These are phyloP conservation scores for Pestalotiopsis sp. DNA, from an alignment of 2,329 filamentous ascomycete genomes.

Conservation along the genomic window DNA sequence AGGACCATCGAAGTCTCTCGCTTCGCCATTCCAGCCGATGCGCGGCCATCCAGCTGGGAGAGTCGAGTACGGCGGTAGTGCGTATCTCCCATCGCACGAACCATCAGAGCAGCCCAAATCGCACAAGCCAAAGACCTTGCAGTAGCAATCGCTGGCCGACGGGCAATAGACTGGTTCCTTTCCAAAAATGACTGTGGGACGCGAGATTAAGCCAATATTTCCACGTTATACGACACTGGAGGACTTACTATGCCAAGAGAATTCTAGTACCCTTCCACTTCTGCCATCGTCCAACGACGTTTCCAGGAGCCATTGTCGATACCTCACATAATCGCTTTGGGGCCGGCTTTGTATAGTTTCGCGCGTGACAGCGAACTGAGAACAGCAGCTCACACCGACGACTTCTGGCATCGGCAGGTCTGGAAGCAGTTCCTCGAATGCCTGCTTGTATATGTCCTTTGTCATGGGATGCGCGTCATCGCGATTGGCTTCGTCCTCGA, in stretches of 20 bases:
- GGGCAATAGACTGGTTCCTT: constrained; percentile 63
- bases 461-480: constrained; percentile 37
- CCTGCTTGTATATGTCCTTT: constrained; percentile 42
- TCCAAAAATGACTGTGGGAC: constrained; percentile 55
- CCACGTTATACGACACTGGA: neutral
- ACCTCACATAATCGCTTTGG: constrained; percentile 54
- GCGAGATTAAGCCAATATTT: constrained; percentile 3
- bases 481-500: constrained; percentile 35
- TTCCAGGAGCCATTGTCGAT: constrained; percentile 61
- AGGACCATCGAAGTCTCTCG: constrained; percentile 27
- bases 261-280: constrained; percentile 64
- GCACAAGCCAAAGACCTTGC: constrained; percentile 67
- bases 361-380: constrained; percentile 64
- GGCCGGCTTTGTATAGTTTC: constrained; percentile 51
- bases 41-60: constrained; percentile 65
- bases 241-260: constrained; percentile 64
- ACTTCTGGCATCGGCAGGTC: constrained; percentile 44
- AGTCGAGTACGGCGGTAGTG: constrained; percentile 56
- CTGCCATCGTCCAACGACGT: constrained; percentile 55
- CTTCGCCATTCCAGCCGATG: constrained; percentile 51
- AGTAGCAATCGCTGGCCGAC: constrained; percentile 63
- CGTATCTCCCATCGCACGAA: constrained; percentile 59
- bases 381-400: constrained; percentile 63
- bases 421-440: constrained; percentile 44
- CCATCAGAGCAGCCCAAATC: constrained; percentile 40